Evolutionary conservation across 768 basidiomycete species (phyloP), one percentile per base, ranked within the genome.

Genomic region (Suillus spraguei): DNA sequence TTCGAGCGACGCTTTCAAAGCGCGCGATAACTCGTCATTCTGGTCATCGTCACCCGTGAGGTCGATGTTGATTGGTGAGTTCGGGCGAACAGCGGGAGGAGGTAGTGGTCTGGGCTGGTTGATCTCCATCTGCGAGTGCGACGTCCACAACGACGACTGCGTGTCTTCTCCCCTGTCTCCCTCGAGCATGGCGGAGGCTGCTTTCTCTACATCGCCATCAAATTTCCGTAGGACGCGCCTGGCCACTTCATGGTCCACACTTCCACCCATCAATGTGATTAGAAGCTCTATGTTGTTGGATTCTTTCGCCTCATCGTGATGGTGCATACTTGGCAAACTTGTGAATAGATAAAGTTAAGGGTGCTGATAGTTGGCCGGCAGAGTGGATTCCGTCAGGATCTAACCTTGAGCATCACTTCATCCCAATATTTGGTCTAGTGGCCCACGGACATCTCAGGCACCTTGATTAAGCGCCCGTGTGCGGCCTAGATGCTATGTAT

Each of bases 171-270:
- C 83, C 41, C 73, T 77, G 64, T 86, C 83, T 4, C 85, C 85
- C n/a, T 78, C 76, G 14, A 87, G 65, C 11, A 87, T 77, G 2
- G 86, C 86, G 53, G 80, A 80, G 0, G 80, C 85, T 14, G 86
- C 85, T 70, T 83, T 84, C 54, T 83, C 79, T 60, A 83, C 75
- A 64, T 90, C 79, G 28, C 88, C 86, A 44, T 82, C 82, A 71
- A 85, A 81, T 71, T 87, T 87, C 60, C 84, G 78, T 61, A 89
- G 77, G 24, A 90, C 80, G n/a, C 81, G 78, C 35, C 82, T 82
- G 8, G 81, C 85, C 22, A 83, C 76, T 38, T 83, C 81, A 11
- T 72, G 73, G 61, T 84, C 81, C 52, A 77, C 68, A 7, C 64
- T 70, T n/a, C 72, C 74, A 22, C 74, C 80, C 79, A 82, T 80